These are phyloP conservation scores for Apodospora peruviana DNA, from an alignment of 495 filamentous ascomycete genomes.

Conservation along the genomic window DNA sequence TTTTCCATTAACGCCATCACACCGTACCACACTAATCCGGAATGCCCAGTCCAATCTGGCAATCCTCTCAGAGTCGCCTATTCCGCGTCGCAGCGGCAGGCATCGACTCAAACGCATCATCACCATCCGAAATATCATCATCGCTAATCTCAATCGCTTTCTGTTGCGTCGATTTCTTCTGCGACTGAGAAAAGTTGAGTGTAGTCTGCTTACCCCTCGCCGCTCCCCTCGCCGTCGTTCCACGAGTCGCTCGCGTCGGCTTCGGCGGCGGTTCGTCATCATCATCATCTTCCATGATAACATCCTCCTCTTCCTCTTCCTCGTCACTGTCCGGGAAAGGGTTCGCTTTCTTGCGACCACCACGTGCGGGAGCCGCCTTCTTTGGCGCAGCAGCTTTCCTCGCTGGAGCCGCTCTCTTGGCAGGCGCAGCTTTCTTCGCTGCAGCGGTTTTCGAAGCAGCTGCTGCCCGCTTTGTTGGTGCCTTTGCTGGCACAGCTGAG, in stretches of 20 bases:
- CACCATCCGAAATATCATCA: slow-evolving; percentile 69
- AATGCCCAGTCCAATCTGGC: too few species aligned
- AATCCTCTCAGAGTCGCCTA: slow-evolving; percentile 9
- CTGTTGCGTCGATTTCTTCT: slow-evolving; percentile 39
- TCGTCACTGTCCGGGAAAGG: slow-evolving; percentile 56
- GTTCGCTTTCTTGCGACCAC: slow-evolving; percentile 41
- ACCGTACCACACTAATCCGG: too few species aligned
- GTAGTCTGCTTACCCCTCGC: slow-evolving; percentile 56
- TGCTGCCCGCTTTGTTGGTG: slow-evolving; percentile 26
- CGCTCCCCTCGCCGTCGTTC: slow-evolving; percentile 21
- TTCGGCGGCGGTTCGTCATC: slow-evolving; percentile 33
- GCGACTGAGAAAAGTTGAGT: slow-evolving; percentile 63
- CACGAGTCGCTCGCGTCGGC: slow-evolving; percentile 37
- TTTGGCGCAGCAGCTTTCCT: slow-evolving; percentile 34
- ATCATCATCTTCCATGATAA: slow-evolving; percentile 58
- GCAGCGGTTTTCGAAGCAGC: slow-evolving; percentile 33
- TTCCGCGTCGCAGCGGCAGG: slow-evolving; percentile 24
- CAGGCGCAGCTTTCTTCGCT: slow-evolving; percentile 36
- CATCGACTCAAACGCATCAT: slow-evolving; percentile 72
- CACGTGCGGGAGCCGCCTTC: slow-evolving; percentile 34
- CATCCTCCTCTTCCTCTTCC: slow-evolving; percentile 62
- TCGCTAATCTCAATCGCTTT: slow-evolving; percentile 58
- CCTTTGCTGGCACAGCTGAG: slow-evolving; percentile 28
- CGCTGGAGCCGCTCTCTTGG: slow-evolving; percentile 33
- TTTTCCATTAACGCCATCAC: too few species aligned